phyloP scores from a whole-genome alignment of 1,139 yeast genomes.

The Yamadazyma friedrichii region DNA sequence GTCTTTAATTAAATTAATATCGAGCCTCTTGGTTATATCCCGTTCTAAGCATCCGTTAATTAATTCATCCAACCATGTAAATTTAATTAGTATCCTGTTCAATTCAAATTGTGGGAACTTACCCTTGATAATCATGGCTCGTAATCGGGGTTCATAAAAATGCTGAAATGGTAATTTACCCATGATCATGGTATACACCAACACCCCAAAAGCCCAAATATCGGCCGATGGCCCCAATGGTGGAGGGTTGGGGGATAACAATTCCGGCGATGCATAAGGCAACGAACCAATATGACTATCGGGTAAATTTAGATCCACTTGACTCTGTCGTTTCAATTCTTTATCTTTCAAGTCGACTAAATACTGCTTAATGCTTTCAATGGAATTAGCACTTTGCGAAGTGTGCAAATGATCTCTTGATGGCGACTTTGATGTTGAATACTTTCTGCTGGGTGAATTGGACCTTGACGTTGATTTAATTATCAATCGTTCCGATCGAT shows the following conservation, averaged over 20 bases:
- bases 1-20: conserved; percentile 34
- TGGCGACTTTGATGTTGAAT: conserved; percentile 15
- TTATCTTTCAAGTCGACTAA: conserved; percentile 15
- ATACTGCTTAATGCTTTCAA: conserved; percentile 17
- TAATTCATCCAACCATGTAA: conserved; percentile 37
- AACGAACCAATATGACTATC: conserved; percentile 80
- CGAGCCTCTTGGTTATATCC: conserved; percentile 52
- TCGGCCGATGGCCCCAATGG: conserved; percentile 76
- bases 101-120: conserved; percentile 52
- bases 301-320: conserved; percentile 39
- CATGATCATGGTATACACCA: conserved; percentile 67
- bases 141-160: conserved; percentile 72
- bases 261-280: conserved; percentile 91
- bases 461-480: conserved; percentile 14
- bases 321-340: conserved; percentile 18
- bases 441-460: conserved; percentile 12
- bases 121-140: conserved; percentile 71
- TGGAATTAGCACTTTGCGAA: conserved; percentile 11
- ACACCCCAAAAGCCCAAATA: conserved; percentile 88
- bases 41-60: conserved; percentile 55
- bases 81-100: conserved; percentile 30
- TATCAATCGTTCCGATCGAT: conserved; percentile 9
- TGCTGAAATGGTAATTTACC: conserved; percentile 84
- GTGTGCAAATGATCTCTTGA: conserved; percentile 9
- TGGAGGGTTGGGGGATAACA: conserved; percentile 64